phyloP scores from a whole-genome alignment of 495 filamentous ascomycete genomes.

The Rhypophila decipiens region DNA sequence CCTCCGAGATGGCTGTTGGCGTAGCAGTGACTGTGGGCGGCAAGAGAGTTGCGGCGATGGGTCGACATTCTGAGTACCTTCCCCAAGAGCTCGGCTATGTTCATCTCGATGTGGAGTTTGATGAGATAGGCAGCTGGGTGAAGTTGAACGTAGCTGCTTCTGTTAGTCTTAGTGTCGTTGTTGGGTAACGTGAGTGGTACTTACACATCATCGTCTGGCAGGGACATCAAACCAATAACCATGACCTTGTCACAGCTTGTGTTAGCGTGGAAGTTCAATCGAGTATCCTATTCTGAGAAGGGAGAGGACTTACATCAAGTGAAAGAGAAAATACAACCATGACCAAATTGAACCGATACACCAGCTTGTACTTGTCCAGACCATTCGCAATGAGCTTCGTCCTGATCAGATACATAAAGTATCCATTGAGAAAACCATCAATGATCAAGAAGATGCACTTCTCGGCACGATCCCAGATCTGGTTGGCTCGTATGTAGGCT shows the following conservation, averaged over 20 bases:
- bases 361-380: constrained; percentile 40
- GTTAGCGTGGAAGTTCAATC: background rate
- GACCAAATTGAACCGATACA: constrained; percentile 45
- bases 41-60: background rate
- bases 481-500: constrained; percentile 29
- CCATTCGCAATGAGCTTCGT: constrained; percentile 40
- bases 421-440: constrained; percentile 40
- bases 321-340: constrained; percentile 43
- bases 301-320: constrained; percentile 34
- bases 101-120: constrained; percentile 50
- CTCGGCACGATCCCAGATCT: constrained; percentile 44
- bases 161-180: background rate
- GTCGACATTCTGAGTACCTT: constrained; percentile 22
- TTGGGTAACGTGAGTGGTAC: background rate
- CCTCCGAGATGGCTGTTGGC: too few species aligned
- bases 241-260: constrained; percentile 8
- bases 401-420: constrained; percentile 43
- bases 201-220: constrained; percentile 21
- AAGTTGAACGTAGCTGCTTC: constrained; percentile 42
- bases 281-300: background rate
- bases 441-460: constrained; percentile 44
- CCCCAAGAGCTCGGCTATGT: constrained; percentile 44
- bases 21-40: too few species aligned
- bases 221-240: constrained; percentile 26
- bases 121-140: constrained; percentile 44